Evolutionary conservation across 305 asterid genomes (phyloP).

Genomic region (Petunia hybrid): DNA sequence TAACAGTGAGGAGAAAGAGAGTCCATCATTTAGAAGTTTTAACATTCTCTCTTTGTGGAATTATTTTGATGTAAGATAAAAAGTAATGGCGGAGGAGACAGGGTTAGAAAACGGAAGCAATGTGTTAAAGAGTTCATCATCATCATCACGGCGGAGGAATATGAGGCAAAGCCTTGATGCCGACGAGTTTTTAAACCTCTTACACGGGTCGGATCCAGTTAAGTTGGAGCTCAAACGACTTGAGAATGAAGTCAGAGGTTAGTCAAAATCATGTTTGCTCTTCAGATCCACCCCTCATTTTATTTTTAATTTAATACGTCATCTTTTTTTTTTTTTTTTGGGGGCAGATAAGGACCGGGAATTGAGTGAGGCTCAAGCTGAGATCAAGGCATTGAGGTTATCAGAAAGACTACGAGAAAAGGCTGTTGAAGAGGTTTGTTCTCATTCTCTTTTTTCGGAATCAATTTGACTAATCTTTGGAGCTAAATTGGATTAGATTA

Average conservation of each 20-base stretch:
- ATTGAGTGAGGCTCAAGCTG: slow-evolving; percentile 76
- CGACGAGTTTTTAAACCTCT: slow-evolving; percentile 68
- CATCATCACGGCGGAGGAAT: slow-evolving; percentile 59
- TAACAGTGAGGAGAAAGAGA: too few species aligned
- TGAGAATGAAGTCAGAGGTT: slow-evolving; percentile 86
- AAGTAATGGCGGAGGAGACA: slow-evolving; percentile 44
- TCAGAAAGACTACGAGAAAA: slow-evolving; percentile 82
- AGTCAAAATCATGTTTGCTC: slow-evolving; percentile 33
- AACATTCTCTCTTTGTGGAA: too few species aligned
- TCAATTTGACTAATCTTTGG: too few species aligned
- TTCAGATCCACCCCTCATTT: slow-evolving; percentile 63
- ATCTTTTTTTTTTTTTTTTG: slow-evolving; percentile 1
- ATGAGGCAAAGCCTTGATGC: slow-evolving; percentile 69
- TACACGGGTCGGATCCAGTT: slow-evolving; percentile 93
- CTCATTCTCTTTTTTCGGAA: too few species aligned
- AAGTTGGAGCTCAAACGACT: slow-evolving; percentile 82
- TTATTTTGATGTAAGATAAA: too few species aligned
- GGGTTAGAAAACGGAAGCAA: too few species aligned
- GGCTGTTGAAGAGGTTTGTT: slow-evolving; percentile 81
- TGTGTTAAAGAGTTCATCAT: slow-evolving; percentile 47
- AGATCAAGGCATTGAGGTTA: slow-evolving; percentile 71
- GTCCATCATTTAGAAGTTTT: too few species aligned
- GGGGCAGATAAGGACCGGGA: slow-evolving; percentile 77
- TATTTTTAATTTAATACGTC: neutral
- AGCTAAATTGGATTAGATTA: too few species aligned